Base-by-base conservation (phyloP, 169 alveolate species). In the Theileria annulata region DNA sequence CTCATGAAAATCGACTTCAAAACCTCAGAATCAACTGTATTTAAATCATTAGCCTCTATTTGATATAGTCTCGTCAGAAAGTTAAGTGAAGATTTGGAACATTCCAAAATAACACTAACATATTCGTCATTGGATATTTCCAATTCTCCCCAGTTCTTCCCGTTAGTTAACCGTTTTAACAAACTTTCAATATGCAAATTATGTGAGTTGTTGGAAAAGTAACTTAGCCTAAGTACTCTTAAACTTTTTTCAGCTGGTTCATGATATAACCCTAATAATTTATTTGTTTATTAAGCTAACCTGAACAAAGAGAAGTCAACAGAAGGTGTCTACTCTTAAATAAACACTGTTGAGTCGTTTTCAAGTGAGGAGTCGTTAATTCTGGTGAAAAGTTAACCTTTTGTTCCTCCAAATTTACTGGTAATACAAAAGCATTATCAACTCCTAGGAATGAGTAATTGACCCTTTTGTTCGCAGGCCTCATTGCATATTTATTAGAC, bases 401-500 rank as follows among this genome's bases (percentile, higher is more conserved):
- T 67, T 62, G 71, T 3, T 62, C 71, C 37, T 27, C 37, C 71
- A 62, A 62, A 47, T 70, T 71, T 27, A 21, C 66, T 19, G 85
- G 81, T 31, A 82, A 19, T 10, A 28, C 35, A 51, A 76, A 82
- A 0, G 89, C 79, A 49, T 64, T 51, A 48, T 82, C 86, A 0
- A 75, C 77, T 17, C 89, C 89, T 68, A 82, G 67, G 28, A 75
- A 68, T 9, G 67, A 47, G 56, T 82, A 82, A 42, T 82, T 82
- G 15, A 77, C 79, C 21, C 89, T 78, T 42, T 77, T 82, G 63
- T 47, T 71, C 0, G 81, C 86, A 13, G 89, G 89, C 9, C 79
- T 69, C 59, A 64, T 21, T 15, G 77, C 37, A 28, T 67, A 82
- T 47, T 75, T 75, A 2, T 37, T 15, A 0, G 69, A 75, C 42